Evolutionary conservation across 192 early-diverging fungal species (phyloP), one percentile per base, ranked within the genome.

Genomic region (Coemansia sp.): DNA sequence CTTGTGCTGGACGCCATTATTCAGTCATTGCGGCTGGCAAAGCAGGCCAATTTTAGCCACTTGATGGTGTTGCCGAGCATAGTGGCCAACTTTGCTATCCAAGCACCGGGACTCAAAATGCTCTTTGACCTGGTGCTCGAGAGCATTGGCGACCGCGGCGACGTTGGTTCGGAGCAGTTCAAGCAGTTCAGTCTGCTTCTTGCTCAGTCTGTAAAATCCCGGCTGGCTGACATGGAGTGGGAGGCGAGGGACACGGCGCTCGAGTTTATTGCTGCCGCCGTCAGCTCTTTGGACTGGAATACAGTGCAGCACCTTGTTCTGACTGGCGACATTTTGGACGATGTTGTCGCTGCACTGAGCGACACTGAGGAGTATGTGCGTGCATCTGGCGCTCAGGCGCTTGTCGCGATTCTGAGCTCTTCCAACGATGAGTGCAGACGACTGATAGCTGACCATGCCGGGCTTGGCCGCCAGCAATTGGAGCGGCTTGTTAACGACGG

Each of bases 281-380:
- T 47, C 1, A n/a, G 18, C 31, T 13, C 9, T 4, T 26, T 55
- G 10, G 52, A 17, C 0, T 51, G 40, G 60, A 3, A 6, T 0
- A 30, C 25, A 27, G 53, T 33, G 0, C 35, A 21, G 21, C 13
- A 25, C 10, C 19, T 68, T 13, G 30, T 57, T 11, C 39, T 25
- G 0, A 36, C 0, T 5, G 31, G 15, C 17, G 13, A 22, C 9
- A n/a, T 33, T 22, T 32, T 19, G 21, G 49, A 50, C 14, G 73
- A 70, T 27, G 43, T 53, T n/a, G 42, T 51, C 3, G 29, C 14
- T 11, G 56, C 59, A 2, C 33, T 70, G 34, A 32, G 26, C 5
- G 74, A 77, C 23, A 46, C 63, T 1, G 68, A 77, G 53, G 74
- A 65, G 30, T 70, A 77, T 34, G 68, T 77, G 47, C 68, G 74